Evolutionary conservation across 495 filamentous ascomycete genomes (phyloP).

Genomic region (Arthonia radiata): DNA sequence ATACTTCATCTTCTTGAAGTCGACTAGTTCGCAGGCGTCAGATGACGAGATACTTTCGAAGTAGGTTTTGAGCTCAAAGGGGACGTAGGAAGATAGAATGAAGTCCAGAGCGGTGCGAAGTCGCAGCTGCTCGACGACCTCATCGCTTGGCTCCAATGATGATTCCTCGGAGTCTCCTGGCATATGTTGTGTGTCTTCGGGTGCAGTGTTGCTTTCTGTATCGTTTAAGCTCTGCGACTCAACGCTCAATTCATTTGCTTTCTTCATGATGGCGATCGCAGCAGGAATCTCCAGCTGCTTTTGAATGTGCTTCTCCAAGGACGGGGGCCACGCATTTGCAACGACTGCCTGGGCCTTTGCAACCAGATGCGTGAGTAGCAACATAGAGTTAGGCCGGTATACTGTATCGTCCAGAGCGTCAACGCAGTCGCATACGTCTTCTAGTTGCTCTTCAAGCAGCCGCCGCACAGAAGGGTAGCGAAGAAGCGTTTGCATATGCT

Average conservation of each 20-base stretch:
- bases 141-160: no score
- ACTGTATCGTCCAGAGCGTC: conserved; percentile 60
- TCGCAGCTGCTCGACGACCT: conserved; percentile 36
- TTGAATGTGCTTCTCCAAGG: conserved; percentile 59
- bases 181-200: conserved; percentile 7
- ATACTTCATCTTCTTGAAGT: conserved; percentile 44
- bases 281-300: conserved; percentile 54
- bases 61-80: conserved; percentile 21
- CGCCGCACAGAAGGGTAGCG: conserved; percentile 19
- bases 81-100: conserved; percentile 46
- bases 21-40: conserved; percentile 4
- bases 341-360: conserved; percentile 49
- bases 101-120: conserved; percentile 54
- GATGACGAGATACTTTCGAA: conserved; percentile 24
- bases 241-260: conserved; percentile 17
- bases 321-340: conserved; percentile 37
- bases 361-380: conserved; percentile 40
- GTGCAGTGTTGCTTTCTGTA: conserved; percentile 15
- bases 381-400: conserved; percentile 48
- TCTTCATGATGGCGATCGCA: conserved; percentile 14
- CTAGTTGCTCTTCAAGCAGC: conserved; percentile 26
- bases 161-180: conserved; percentile 10
- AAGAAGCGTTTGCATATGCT: conserved; percentile 9
- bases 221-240: no score
- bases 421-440: conserved; percentile 47